Evolutionary conservation across 2,329 filamentous ascomycete genomes (phyloP), one percentile per base, ranked within the genome.

Genomic region (Thelonectria blattea): DNA sequence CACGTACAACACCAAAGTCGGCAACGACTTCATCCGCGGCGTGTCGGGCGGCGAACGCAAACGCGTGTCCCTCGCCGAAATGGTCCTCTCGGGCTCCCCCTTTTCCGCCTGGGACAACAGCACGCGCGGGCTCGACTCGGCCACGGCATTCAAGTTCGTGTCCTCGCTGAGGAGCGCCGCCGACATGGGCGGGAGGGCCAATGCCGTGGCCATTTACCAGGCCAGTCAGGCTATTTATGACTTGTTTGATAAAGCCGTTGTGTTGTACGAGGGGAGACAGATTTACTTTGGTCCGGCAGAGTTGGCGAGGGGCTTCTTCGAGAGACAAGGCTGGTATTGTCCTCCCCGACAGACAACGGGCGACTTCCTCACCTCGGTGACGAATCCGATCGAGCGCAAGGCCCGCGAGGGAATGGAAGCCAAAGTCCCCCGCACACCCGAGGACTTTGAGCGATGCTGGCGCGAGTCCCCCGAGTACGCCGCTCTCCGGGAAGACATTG

Each of bases 61-160:
- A 78, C 87, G 92, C 72, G 91, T 96, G 5, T 91, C 88, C 46
- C 92, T 95, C 62, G 91, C 90, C 1, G 91, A 95, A 75, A 91
- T 91, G 65, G 83, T 89, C 61, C 79, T 93, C 11, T 88, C 88
- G 15, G 79, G 81, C 34, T 84, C 85, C 0, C 83, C 83, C 0
- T 74, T 87, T 42, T 73, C 69, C 6, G 78, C 76, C 0, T 95
- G 91, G 91, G 92, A 90, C 61, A 92, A 92, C 65, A 80, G 80
- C 22, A 93, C 91, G 0, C 82, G 85, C 52, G 91, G 91, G 11
- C 80, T 94, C 1, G 91, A 93, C 73, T 87, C 88, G 0, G 87
- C 87, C 8, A 92, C 88, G 0, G 91, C 91, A 0, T 75, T 92
- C 41, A 88, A 91, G 68, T 93, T 92, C 62, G 88, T 90, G 5